A percentile compares a stretch with the other conserved stretches of the same genome.
These are phyloP conservation scores for Trichosporon sp. DNA, from an alignment of 1,284 basidiomycete genomes.

Conservation along the genomic window DNA sequence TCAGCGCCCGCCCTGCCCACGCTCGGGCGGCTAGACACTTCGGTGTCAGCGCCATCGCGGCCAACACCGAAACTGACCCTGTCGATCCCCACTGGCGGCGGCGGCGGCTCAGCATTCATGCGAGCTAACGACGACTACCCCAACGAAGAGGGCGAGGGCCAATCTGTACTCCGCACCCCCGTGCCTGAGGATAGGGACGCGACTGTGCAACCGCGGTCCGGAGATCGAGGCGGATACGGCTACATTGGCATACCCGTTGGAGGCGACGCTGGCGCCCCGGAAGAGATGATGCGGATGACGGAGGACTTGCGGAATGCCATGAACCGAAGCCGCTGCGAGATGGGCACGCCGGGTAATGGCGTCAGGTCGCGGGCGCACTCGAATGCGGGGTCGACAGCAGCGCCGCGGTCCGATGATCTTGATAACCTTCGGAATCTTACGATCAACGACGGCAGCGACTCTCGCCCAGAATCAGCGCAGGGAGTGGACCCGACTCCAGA, in stretches of 20 bases:
- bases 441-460: slow-evolving; percentile 1
- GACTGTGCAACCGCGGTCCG: slow-evolving; percentile 29
- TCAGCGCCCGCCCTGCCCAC: slow-evolving; percentile 4
- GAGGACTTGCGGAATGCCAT: slow-evolving; percentile 36
- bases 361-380: slow-evolving; percentile 6
- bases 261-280: slow-evolving; percentile 11
- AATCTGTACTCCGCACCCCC: slow-evolving; percentile 15
- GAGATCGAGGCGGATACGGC: slow-evolving; percentile 6
- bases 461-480: neutral
- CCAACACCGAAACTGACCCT: slow-evolving; percentile 29
- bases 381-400: neutral
- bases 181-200: slow-evolving; percentile 35
- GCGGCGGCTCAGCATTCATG: slow-evolving; percentile 11
- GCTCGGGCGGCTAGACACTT: neutral
- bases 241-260: neutral
- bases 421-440: slow-evolving; percentile 7
- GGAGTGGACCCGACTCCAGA: neutral
- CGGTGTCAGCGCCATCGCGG: neutral
- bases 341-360: neutral
- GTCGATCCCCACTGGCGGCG: slow-evolving; percentile 29
- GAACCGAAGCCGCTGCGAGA: slow-evolving; percentile 21
- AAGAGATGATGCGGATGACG: slow-evolving; percentile 36
- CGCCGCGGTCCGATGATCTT: neutral
- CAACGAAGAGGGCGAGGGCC: slow-evolving; percentile 21
- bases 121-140: slow-evolving; percentile 12